These are phyloP conservation scores for Anthracocystis walkeri DNA, from an alignment of 1,284 basidiomycete species.

Conservation along the genomic window DNA sequence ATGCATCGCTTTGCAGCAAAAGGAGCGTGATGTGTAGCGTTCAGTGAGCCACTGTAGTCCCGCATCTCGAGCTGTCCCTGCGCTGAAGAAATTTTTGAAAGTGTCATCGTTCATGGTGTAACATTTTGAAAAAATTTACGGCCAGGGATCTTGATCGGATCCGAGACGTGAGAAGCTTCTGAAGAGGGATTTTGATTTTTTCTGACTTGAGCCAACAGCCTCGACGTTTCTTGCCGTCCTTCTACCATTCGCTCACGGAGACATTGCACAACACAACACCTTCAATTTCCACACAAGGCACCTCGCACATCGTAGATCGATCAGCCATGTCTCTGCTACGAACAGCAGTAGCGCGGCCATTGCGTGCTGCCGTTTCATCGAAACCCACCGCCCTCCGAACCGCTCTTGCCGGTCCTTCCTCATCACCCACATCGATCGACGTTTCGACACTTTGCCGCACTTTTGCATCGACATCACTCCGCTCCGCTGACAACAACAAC, in stretches of 20 bases:
- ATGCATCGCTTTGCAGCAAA: not conserved
- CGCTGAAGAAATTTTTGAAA: not conserved
- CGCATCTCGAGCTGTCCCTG: not conserved
- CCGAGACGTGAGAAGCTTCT: constrained; percentile 8
- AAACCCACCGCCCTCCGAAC: constrained; percentile 5
- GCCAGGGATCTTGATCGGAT: not conserved
- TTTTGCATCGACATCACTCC: constrained; percentile 40
- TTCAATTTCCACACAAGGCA: not conserved
- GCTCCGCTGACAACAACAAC: constrained; percentile 11
- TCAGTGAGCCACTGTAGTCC: not conserved
- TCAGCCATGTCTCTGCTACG: constrained; percentile 23
- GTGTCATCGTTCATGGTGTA: not conserved
- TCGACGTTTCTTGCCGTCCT: not conserved
- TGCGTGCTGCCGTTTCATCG: constrained; percentile 18
- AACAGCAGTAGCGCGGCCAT: constrained; percentile 18
- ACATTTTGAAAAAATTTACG: not conserved
- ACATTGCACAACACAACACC: not conserved
- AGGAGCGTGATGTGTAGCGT: not conserved
- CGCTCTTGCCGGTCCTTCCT: constrained; percentile 13
- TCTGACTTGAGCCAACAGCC: not conserved
- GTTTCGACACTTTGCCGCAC: constrained; percentile 36
- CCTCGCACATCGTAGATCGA: not conserved
- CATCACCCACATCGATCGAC: constrained; percentile 8
- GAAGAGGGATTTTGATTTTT: constrained; percentile 7
- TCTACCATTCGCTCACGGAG: not conserved